Conservation (phyloP, 345 rosid genomes). For the Cardiospermum halicacabum region DNA sequence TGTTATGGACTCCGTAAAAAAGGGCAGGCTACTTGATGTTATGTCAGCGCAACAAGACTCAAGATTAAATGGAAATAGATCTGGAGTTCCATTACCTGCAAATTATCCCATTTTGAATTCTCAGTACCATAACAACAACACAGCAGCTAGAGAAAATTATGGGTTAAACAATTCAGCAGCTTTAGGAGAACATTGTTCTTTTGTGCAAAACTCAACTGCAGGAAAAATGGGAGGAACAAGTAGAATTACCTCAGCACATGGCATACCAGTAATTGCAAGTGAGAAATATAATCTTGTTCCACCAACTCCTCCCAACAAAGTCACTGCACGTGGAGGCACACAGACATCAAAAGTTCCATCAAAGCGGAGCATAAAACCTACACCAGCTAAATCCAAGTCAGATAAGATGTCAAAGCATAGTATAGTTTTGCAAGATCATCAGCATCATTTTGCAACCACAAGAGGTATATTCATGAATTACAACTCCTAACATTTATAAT, state of each 20-base stretch:
- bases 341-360: constrained; percentile 19
- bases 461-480: constrained; percentile 34
- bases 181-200: constrained; percentile 11
- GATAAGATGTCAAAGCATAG: constrained; percentile 26
- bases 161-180: constrained; percentile 11
- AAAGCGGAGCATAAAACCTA: constrained; percentile 21
- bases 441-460: constrained; percentile 21
- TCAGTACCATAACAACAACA: not conserved
- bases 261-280: constrained; percentile 11
- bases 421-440: constrained; percentile 13
- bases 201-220: constrained; percentile 3
- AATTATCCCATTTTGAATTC: constrained; percentile 13
- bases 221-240: constrained; percentile 18
- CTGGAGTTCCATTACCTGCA: constrained; percentile 12
- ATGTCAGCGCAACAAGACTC: constrained; percentile 23
- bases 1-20: constrained; percentile 17
- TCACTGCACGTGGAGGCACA: constrained; percentile 18
- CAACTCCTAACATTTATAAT: constrained; percentile 20
- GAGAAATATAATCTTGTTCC: constrained; percentile 20
- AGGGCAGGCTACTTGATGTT: constrained; percentile 21
- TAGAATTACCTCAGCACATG: constrained; percentile 14
- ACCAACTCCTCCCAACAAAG: constrained; percentile 31
- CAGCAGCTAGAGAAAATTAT: constrained; percentile 3
- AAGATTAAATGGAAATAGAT: constrained; percentile 19
- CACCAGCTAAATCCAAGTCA: constrained; percentile 18